Evolutionary conservation across 164 flowering plant genomes (phyloP), one percentile per base, ranked within the genome.

Genomic region (Magnolia changhungtana): DNA sequence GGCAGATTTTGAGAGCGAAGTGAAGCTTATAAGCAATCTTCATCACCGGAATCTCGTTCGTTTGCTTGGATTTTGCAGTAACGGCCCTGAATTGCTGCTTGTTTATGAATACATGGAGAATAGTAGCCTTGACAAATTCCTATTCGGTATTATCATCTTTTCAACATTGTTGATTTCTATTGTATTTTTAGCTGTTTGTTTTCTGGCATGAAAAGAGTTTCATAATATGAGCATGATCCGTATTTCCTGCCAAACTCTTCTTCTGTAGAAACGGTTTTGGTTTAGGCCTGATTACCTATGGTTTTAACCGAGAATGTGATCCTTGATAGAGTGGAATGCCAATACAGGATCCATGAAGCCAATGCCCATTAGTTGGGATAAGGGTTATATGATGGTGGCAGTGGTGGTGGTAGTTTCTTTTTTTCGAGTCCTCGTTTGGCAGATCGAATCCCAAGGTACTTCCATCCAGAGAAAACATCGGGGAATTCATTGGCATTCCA

Each of bases 41-140:
- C 90, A 85, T 81, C 91, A 88, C 58, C 81, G 91, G 16, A 89
- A 89, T 67, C 87, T 89, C 14, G 64, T 87, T 55, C 89, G 87
- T 4, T 86, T 87, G 18, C 88, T 89, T 29, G 92, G 92, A 1
- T 88, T 87, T 67, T 87, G 89, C 63, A 85, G 76, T 77, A 85
- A 87, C 73, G 85, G 90, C 51, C 80, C 84, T 14, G 86, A 89
- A 65, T 75, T 81, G 2, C 81, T 89, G 24, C 87, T 89, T 51
- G 87, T 89, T 19, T 84, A 85, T 59, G 91, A 86, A 29, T 85
- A 76, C 84, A 89, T 89, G 90, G 84, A 83, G 31, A 87, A 88
- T 31, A 79, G 83, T 27, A 89, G 91, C 79, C 88, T 89, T 4
- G 90, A 88, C 72, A 88, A 78, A 67, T 87, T 84, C 73, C 72